Conservation (phyloP, 306 rosid genomes). For the Lithocarpus polystachyus region DNA sequence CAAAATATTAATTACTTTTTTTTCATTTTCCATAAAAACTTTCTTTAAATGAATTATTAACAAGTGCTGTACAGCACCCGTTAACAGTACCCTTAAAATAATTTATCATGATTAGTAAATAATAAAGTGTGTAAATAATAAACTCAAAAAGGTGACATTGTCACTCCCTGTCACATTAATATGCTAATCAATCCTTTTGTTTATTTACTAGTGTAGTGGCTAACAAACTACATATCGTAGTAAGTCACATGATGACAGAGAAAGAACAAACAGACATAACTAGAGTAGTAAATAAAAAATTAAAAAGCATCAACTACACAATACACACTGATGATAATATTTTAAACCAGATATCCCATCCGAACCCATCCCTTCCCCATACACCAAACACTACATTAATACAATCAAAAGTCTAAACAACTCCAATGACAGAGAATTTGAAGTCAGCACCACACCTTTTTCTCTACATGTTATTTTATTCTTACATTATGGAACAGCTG, state of each 20-base stretch:
- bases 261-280: background rate
- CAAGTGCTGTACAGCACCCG: too few relatives aligned
- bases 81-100: too few relatives aligned
- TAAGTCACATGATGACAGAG: background rate
- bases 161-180: too few relatives aligned
- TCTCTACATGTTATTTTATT: background rate
- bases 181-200: background rate
- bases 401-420: constrained; percentile 33
- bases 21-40: too few relatives aligned
- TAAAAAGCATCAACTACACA: constrained; percentile 30
- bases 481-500: constrained; percentile 79
- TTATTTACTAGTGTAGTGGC: background rate
- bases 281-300: background rate
- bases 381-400: constrained; percentile 21
- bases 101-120: too few relatives aligned
- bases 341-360: constrained; percentile 19
- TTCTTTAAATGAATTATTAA: too few relatives aligned
- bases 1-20: too few relatives aligned
- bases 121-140: too few relatives aligned
- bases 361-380: background rate
- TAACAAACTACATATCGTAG: background rate
- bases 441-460: constrained; percentile 29
- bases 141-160: too few relatives aligned
- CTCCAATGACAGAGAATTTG: constrained; percentile 15
- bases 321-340: constrained; percentile 23